A percentile compares a stretch with the other conserved stretches of the same genome.
phyloP scores from a whole-genome alignment of 805 yeast genomes.

The Wickerhamiella occidentalis region DNA sequence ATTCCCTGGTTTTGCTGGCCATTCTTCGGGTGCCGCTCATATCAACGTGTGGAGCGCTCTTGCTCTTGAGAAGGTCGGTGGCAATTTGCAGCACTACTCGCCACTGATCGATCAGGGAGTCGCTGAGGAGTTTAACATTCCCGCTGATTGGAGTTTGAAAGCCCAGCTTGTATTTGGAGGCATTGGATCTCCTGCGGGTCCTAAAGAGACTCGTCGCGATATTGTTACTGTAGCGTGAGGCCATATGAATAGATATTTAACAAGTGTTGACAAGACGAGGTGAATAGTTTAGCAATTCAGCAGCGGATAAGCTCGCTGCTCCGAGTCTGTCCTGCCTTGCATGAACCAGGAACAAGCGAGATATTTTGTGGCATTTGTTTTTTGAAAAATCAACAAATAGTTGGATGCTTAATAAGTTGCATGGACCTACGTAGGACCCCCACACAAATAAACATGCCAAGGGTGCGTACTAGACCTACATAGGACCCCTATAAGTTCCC shows the following conservation, averaged over 20 bases:
- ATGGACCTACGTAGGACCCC: too few relatives aligned
- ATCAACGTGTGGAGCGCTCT: slow-evolving; percentile 40
- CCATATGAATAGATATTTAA: too few relatives aligned
- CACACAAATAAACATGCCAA: too few relatives aligned
- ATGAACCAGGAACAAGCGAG: background rate
- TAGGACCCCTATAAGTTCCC: too few relatives aligned
- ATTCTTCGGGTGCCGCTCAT: slow-evolving; percentile 37
- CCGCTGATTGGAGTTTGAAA: slow-evolving; percentile 35
- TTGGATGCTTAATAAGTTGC: too few relatives aligned
- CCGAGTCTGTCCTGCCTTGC: too few relatives aligned
- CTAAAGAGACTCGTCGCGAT: background rate
- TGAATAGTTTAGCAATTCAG: too few relatives aligned
- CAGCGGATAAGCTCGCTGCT: too few relatives aligned
- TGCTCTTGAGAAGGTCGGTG: slow-evolving; percentile 36
- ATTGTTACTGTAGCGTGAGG: background rate
- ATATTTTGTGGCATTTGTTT: too few relatives aligned
- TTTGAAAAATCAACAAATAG: too few relatives aligned
- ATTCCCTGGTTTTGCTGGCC: slow-evolving; percentile 40
- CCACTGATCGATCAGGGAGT: slow-evolving; percentile 31
- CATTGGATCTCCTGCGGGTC: slow-evolving; percentile 15
- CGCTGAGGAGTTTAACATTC: slow-evolving; percentile 32
- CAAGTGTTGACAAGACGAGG: too few relatives aligned
- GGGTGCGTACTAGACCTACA: too few relatives aligned
- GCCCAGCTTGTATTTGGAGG: slow-evolving; percentile 43
- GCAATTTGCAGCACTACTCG: slow-evolving; percentile 43